These are phyloP conservation scores for Lentinula sp. DNA, from an alignment of 768 basidiomycete genomes.

Conservation along the genomic window DNA sequence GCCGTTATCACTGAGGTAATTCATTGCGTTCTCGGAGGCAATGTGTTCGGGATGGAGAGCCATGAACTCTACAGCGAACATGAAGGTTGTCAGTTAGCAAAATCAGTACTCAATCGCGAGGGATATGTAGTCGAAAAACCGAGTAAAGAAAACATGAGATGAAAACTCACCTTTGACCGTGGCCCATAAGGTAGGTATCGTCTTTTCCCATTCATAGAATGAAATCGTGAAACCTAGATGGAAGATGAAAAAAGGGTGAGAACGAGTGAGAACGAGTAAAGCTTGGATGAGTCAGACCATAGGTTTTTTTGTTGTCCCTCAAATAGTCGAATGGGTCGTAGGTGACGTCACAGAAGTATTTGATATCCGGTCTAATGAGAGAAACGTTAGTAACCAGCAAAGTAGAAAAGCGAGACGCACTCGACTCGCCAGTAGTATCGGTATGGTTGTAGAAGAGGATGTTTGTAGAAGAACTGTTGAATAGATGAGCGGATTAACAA, in stretches of 20 bases:
- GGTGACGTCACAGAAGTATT: slow-evolving; percentile 68
- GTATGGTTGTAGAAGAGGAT: slow-evolving; percentile 59
- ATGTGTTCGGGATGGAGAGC: slow-evolving; percentile 48
- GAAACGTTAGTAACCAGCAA: slow-evolving; percentile 9
- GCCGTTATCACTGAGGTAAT: slow-evolving; percentile 61
- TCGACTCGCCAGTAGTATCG: slow-evolving; percentile 77
- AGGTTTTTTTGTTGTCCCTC: slow-evolving; percentile 65
- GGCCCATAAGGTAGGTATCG: slow-evolving; percentile 75
- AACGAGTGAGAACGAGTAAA: slow-evolving; percentile 4
- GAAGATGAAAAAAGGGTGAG: neutral
- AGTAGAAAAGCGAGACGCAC: slow-evolving; percentile 20
- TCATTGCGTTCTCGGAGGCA: slow-evolving; percentile 53
- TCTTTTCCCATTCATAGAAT: slow-evolving; percentile 69
- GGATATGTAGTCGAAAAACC: no score
- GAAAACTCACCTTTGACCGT: slow-evolving; percentile 47
- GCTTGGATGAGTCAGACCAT: slow-evolving; percentile 33
- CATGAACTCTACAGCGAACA: slow-evolving; percentile 47
- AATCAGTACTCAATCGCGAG: no score
- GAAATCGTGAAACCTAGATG: slow-evolving; percentile 66
- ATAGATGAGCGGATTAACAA: neutral
- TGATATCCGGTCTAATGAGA: slow-evolving; percentile 53
- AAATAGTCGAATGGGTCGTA: slow-evolving; percentile 71
- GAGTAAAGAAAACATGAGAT: no score
- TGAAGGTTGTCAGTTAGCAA: neutral
- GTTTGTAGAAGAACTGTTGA: slow-evolving; percentile 65